phyloP scores from a whole-genome alignment of 169 alveolate genomes.

The Eimeria praecox region DNA sequence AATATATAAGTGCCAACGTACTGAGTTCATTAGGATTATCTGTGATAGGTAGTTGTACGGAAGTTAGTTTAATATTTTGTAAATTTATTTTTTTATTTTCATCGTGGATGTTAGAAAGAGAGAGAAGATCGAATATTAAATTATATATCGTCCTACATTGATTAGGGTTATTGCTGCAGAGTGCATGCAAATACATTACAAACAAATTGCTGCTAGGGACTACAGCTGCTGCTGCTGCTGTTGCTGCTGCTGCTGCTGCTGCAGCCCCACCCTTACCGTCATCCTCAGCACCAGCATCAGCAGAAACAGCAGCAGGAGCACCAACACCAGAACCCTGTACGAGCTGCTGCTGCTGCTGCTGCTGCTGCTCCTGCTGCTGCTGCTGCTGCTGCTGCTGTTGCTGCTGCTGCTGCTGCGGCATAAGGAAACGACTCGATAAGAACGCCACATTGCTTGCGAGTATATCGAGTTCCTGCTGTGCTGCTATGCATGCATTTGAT shows the following conservation, averaged over 20 bases:
- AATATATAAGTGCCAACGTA: background rate
- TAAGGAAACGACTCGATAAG: background rate
- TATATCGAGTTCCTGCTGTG: conserved; percentile 1
- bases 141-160: background rate
- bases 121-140: background rate
- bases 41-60: background rate
- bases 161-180: background rate
- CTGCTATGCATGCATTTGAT: background rate
- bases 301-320: no score
- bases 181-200: background rate
- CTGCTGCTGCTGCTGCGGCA: background rate
- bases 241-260: background rate
- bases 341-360: background rate
- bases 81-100: background rate
- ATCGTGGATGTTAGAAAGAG: background rate
- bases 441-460: background rate
- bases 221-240: background rate
- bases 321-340: no score
- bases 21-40: background rate
- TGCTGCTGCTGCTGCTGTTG: background rate
- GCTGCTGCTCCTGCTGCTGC: no score
- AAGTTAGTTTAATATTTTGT: background rate
- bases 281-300: no score
- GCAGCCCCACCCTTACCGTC: no score
- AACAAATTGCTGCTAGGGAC: background rate